These are phyloP conservation scores for Didymella pinodella DNA, from an alignment of 2,329 filamentous ascomycete species.

Conservation along the genomic window DNA sequence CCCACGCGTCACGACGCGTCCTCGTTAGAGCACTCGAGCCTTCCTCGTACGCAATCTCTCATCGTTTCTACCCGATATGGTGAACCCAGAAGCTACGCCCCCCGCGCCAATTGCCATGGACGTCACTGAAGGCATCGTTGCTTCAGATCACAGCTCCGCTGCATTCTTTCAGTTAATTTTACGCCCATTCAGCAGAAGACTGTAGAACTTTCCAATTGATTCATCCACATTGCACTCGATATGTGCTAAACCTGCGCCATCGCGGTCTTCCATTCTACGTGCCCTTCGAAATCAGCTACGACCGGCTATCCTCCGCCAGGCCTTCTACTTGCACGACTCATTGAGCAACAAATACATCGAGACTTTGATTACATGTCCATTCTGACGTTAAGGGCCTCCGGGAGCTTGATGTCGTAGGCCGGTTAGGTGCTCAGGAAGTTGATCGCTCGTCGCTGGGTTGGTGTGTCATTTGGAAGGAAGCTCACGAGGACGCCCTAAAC, in stretches of 20 bases:
- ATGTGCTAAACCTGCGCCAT: background rate
- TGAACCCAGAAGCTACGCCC: background rate
- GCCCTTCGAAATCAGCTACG: background rate
- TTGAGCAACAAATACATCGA: background rate
- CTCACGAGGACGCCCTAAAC: background rate
- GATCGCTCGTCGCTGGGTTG: background rate
- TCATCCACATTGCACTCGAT: background rate
- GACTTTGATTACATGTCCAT: background rate
- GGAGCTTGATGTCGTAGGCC: background rate
- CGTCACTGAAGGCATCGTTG: background rate
- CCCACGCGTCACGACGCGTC: background rate
- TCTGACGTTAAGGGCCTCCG: background rate
- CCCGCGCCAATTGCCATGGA: background rate
- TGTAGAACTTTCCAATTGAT: background rate
- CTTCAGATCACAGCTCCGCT: background rate
- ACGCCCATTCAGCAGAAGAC: background rate
- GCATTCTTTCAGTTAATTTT: background rate
- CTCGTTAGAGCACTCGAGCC: too few relatives aligned
- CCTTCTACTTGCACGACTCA: background rate
- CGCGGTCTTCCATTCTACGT: background rate
- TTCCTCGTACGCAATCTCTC: too few relatives aligned
- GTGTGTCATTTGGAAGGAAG: background rate
- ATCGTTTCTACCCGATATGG: too few relatives aligned
- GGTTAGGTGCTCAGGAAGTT: background rate
- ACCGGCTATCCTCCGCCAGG: background rate